Conservation (phyloP, 208 protist species). For the Phytomonas sp. region DNA sequence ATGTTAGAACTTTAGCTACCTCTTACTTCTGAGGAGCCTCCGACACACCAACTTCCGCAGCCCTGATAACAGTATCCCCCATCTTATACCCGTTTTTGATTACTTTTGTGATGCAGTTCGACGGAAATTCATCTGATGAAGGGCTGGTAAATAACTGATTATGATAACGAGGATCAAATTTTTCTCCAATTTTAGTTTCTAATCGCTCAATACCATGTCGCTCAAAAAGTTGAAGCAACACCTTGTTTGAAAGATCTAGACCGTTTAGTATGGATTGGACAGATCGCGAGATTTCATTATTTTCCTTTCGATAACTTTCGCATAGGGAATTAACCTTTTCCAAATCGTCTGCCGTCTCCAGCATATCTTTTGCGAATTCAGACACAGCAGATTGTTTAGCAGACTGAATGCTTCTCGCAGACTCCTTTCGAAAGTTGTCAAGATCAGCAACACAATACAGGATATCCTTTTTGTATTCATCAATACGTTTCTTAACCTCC, state of each 20-base stretch:
- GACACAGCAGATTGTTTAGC: slow-evolving; percentile 22
- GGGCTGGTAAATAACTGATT: slow-evolving; percentile 40
- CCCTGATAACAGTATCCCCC: slow-evolving; percentile 32
- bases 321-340: slow-evolving; percentile 4
- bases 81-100: slow-evolving; percentile 49
- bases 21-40: slow-evolving; percentile 18
- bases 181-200: slow-evolving; percentile 14
- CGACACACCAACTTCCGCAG: slow-evolving; percentile 47
- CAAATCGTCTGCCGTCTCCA: slow-evolving; percentile 54
- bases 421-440: slow-evolving; percentile 47
- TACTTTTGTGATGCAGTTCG: slow-evolving; percentile 30
- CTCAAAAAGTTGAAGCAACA: slow-evolving; percentile 36
- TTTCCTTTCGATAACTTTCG: slow-evolving; percentile 18
- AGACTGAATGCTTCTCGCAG: slow-evolving; percentile 15
- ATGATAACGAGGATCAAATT: slow-evolving; percentile 32
- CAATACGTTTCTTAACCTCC: slow-evolving; percentile 20
- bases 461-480: slow-evolving; percentile 29
- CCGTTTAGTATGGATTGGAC: slow-evolving; percentile 22
- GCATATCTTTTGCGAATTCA: slow-evolving; percentile 46
- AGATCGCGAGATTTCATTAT: slow-evolving; percentile 14
- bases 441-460: slow-evolving; percentile 48
- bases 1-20: neutral
- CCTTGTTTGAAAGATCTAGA: slow-evolving; percentile 37
- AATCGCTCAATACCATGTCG: slow-evolving; percentile 35
- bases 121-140: slow-evolving; percentile 16